Base-by-base conservation (phyloP, 768 basidiomycete genomes). In the Glaciozyma antarctica region DNA sequence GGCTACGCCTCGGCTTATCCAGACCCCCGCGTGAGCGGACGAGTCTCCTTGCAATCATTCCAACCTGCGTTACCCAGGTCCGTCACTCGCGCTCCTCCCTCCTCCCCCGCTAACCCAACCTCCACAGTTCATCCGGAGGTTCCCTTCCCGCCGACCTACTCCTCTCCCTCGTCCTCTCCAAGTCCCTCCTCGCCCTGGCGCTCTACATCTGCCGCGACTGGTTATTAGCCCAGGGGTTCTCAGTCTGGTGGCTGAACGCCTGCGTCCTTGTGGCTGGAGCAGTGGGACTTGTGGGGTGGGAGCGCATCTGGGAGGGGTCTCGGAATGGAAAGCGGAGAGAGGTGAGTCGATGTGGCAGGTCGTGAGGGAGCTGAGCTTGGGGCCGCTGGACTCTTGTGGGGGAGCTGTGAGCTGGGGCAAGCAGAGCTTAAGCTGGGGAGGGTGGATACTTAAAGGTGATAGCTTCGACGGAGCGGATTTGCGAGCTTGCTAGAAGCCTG, bases 111-210 rank as follows among this genome's bases (percentile, higher is more conserved):
- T 32, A 0, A 10, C 24, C 0, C 9, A 1, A 2, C 22, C 30
- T 8, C 24, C 34, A 28, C 41, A 38, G 19, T 58, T 63, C 57
- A 17, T 3, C 49, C 5, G 13, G 60, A 1, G 56, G 55, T 28
- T 61, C 69, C 5, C 61, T 75, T 16, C 72, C 74, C 16, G 32
- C 69, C 9, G 74, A 75, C 43, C 69, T 74, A 15, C 56, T 75
- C n/a, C 63, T 75, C 60, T 62, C 62, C 17, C 59, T 71, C 55
- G 51, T 73, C 21, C 65, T 71, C 15, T 63, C 66, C 17, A 74
- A 73, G 32, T 66, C 70, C n/a, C 62, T 73, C 48, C 58, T 71
- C 53, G 71, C 71, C 7, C 63, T 73, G 30, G 38, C 72, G 8
- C 60, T 72, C 30, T 67, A 69, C 61, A 64, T 69, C 22, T 32